Base-by-base conservation (phyloP, 371 early-diverging fungal genomes). In the Dipsacomyces acuminosporus region DNA sequence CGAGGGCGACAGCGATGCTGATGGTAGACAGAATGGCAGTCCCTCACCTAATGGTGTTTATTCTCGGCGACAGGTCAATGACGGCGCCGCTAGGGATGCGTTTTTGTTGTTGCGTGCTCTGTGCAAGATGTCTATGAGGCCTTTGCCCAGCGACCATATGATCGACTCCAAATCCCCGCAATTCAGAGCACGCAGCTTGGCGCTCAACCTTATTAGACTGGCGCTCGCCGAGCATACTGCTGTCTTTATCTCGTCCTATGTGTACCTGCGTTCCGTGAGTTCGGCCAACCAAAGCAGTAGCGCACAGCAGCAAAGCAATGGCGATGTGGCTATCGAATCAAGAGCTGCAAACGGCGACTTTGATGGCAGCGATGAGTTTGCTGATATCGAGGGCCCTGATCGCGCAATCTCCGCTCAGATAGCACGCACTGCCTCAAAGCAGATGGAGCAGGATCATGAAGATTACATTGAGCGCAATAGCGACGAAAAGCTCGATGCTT, bases 71-170 rank as follows among this genome's bases (percentile, higher is more conserved):
- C 34, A 20, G 41, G 41, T 25, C 22, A 54, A 30, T 17, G 66
- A 66, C 30, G 46, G 45, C 2, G 52, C 53, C 9, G 59, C 61
- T 9, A 56, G 69, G 51, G 96, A 97, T 71, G 90, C 89, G 2
- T 91, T 88, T 35, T 73, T 92, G 18, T 86, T 94, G 0, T 86
- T 97, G 69, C 85, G 96, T 11, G 90, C 95, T 1, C 78, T 97
- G 20, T 94, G 94, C 77, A 90, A 90, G 59, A 80, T 95, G n/a
- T 89, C 90, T 18, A 91, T 93, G 82, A 83, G 88, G 41, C 63
- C 75, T 23, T 73, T 83, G 41, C 70, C 80, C 15, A 74, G 64
- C 36, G 61, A 64, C 50, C 52, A 61, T 3, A 34, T 20, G 9
- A 30, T 42, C 2, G 69, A 62, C 20, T 48, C 42, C 5, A 51